phyloP scores from a whole-genome alignment of 2,329 filamentous ascomycete species.

The Alternaria triticimaculans region DNA sequence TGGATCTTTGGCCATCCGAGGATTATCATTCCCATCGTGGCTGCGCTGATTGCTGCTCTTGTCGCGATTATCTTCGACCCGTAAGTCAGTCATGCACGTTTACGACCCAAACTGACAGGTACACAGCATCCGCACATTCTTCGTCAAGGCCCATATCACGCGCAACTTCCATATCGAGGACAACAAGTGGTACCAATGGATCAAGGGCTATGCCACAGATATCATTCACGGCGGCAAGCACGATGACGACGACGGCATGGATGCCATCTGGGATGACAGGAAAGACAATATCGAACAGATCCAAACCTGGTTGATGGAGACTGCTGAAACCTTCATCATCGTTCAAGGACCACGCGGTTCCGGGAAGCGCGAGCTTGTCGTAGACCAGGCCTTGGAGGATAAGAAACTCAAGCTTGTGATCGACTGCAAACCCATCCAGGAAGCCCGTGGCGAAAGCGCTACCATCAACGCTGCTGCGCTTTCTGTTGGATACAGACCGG shows the following conservation, averaged over 20 bases:
- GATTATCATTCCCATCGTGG: conserved; percentile 82
- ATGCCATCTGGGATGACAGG: conserved; percentile 86
- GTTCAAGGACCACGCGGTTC: conserved; percentile 91
- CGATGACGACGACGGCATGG: conserved; percentile 71
- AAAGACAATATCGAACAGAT: conserved; percentile 82
- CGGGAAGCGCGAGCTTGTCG: conserved; percentile 85
- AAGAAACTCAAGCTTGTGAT: conserved; percentile 81
- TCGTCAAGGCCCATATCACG: conserved; percentile 87
- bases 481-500: conserved; percentile 87
- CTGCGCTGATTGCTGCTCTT: conserved; percentile 81
- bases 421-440: conserved; percentile 92
- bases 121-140: conserved; percentile 78
- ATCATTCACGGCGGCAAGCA: conserved; percentile 66
- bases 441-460: conserved; percentile 84
- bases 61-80: conserved; percentile 87
- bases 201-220: conserved; percentile 74
- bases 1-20: conserved; percentile 87
- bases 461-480: conserved; percentile 82
- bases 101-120: conserved; percentile 9
- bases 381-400: conserved; percentile 81
- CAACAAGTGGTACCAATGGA: conserved; percentile 78
- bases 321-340: conserved; percentile 89
- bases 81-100: conserved; percentile 24
- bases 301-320: conserved; percentile 85
- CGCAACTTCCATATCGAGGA: conserved; percentile 76